These are phyloP conservation scores for Eimeria maxima DNA, from an alignment of 169 alveolate genomes.

Conservation along the genomic window DNA sequence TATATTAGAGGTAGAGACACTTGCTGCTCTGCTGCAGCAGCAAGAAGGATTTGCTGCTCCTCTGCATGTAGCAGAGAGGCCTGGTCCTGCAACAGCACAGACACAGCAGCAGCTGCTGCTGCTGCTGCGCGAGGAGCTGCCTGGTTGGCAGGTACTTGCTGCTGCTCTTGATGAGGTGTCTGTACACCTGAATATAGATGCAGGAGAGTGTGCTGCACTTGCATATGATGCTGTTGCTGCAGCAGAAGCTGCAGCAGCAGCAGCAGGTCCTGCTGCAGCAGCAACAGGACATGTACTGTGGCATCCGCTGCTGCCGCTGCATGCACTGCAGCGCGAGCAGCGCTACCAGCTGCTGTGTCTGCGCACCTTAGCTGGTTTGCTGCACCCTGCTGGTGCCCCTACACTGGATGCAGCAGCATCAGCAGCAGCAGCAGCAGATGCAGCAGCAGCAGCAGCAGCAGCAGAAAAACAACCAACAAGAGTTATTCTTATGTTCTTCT, in stretches of 20 bases:
- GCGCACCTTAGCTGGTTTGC: conserved; percentile 15
- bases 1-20: background rate
- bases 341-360: conserved; percentile 66
- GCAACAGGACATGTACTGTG: background rate
- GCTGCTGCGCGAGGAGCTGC: conserved; percentile 44
- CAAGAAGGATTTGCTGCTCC: conserved; percentile 27
- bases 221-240: conserved; percentile 69
- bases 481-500: conserved; percentile 13
- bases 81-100: background rate
- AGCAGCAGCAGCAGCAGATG: background rate
- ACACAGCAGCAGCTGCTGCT: conserved; percentile 70
- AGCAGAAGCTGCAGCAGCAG: conserved; percentile 52
- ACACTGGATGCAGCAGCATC: background rate
- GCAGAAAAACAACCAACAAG: background rate
- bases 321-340: conserved; percentile 72
- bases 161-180: conserved; percentile 69
- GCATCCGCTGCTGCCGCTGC: conserved; percentile 64
- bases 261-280: background rate
- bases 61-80: background rate
- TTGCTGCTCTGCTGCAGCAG: conserved; percentile 26
- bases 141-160: conserved; percentile 51
- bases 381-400: background rate
- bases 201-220: conserved; percentile 22
- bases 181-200: conserved; percentile 48
- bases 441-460: conserved; percentile 31